phyloP scores from a whole-genome alignment of 305 asterid species.

The Rubia peregrina region DNA sequence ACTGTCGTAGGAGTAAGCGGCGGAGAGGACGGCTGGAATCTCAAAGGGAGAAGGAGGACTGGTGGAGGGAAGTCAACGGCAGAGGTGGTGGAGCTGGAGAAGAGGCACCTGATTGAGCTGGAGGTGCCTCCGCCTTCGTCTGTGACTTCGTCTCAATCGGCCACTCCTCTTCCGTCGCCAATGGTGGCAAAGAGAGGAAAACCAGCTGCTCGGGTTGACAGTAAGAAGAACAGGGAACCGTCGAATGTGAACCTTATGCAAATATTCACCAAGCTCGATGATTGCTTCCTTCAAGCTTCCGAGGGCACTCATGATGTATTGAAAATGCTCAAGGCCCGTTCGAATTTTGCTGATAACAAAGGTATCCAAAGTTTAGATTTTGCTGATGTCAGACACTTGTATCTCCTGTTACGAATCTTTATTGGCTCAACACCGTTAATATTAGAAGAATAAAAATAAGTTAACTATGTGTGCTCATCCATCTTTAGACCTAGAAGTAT shows the following conservation, averaged over 20 bases:
- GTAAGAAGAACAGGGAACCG: conserved; percentile 40
- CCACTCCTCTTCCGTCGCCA: conserved; percentile 22
- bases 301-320: conserved; percentile 93
- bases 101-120: conserved; percentile 29
- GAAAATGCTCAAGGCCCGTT: conserved; percentile 95
- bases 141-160: conserved; percentile 25
- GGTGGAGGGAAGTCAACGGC: not conserved
- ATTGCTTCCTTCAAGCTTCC: no score
- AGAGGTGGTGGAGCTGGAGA: conserved; percentile 13
- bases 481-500: not conserved
- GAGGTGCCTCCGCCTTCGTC: conserved; percentile 66
- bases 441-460: not conserved
- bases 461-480: not conserved
- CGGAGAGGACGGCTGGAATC: no score
- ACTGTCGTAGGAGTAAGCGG: no score
- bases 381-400: not conserved
- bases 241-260: conserved; percentile 42
- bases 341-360: conserved; percentile 88
- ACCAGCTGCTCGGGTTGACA: conserved; percentile 45
- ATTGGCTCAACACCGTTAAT: not conserved
- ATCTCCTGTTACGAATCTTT: not conserved
- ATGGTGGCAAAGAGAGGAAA: conserved; percentile 57
- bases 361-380: conserved; percentile 29
- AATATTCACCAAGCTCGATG: conserved; percentile 74
- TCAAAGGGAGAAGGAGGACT: conserved; percentile 2